These are phyloP conservation scores for Russula ochroleuca DNA, from an alignment of 768 basidiomycete genomes.

Conservation along the genomic window DNA sequence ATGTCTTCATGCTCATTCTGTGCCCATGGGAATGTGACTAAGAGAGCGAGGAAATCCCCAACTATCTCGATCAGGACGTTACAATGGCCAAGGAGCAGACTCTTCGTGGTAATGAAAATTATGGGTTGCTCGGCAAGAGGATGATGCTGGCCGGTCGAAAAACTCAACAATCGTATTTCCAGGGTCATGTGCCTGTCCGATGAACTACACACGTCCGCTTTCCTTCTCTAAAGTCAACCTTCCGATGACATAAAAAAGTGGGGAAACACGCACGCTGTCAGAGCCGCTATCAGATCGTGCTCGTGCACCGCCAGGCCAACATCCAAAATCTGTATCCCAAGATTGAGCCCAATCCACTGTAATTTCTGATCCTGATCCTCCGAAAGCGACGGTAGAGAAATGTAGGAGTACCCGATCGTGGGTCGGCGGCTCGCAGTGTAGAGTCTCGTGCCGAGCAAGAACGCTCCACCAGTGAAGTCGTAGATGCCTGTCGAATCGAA, in stretches of 20 bases:
- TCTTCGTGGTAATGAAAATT: slow-evolving; percentile 18
- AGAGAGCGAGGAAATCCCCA: slow-evolving; percentile 22
- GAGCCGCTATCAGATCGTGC: slow-evolving; percentile 22
- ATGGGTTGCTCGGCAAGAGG: slow-evolving; percentile 18
- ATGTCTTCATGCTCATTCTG: slow-evolving; percentile 16
- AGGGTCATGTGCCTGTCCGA: slow-evolving; percentile 4
- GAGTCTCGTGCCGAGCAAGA: slow-evolving; percentile 24
- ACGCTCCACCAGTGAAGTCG: slow-evolving; percentile 27
- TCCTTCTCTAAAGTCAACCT: slow-evolving; percentile 3
- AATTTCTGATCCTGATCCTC: background rate
- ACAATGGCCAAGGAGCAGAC: slow-evolving; percentile 11
- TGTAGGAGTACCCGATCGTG: slow-evolving; percentile 20
- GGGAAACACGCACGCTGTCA: slow-evolving; percentile 20
- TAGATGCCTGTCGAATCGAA: slow-evolving; percentile 26
- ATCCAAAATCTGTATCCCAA: slow-evolving; percentile 22
- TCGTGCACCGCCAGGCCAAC: slow-evolving; percentile 24
- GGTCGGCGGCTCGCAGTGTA: background rate
- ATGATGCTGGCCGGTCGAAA: slow-evolving; percentile 24
- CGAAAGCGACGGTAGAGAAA: slow-evolving; percentile 15
- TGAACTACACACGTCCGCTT: background rate
- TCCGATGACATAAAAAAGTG: background rate
- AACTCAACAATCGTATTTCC: slow-evolving; percentile 22
- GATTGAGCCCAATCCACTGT: slow-evolving; percentile 4
- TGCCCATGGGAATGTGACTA: slow-evolving; percentile 20
- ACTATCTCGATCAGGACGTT: slow-evolving; percentile 25